Conservation (phyloP, 768 basidiomycete genomes). For the Phaffia australis region DNA sequence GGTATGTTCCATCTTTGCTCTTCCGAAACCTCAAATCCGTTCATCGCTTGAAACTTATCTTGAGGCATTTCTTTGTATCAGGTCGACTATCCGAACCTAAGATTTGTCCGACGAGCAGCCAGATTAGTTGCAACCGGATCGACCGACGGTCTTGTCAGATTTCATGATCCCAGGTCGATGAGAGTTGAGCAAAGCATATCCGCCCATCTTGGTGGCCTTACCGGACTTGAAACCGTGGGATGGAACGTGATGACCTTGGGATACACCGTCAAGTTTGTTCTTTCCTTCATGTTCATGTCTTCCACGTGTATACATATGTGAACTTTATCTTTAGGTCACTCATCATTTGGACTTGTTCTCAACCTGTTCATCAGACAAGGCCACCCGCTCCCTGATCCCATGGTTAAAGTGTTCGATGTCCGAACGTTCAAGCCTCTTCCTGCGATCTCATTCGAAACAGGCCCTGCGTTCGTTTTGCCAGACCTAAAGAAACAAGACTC, state of each 20-base stretch:
- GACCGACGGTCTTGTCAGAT: slow-evolving; percentile 21
- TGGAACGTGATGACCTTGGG: slow-evolving; percentile 25
- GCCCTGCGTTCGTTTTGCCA: slow-evolving; percentile 75
- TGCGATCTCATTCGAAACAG: slow-evolving; percentile 74
- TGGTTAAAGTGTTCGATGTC: slow-evolving; percentile 85
- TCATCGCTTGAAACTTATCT: slow-evolving; percentile 56
- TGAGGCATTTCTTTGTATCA: background rate
- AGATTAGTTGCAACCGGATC: slow-evolving; percentile 21
- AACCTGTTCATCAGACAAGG: slow-evolving; percentile 51
- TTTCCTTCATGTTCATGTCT: background rate
- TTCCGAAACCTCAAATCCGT: slow-evolving; percentile 43
- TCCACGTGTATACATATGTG: background rate
- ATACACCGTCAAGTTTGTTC: slow-evolving; percentile 24
- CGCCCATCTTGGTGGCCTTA: slow-evolving; percentile 25
- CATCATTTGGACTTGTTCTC: background rate
- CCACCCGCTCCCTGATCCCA: slow-evolving; percentile 74
- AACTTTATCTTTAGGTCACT: background rate
- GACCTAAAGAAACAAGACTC: slow-evolving; percentile 59
- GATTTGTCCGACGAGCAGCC: slow-evolving; percentile 23
- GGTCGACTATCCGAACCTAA: slow-evolving; percentile 23
- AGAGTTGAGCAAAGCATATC: slow-evolving; percentile 9
- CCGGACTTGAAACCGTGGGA: slow-evolving; percentile 21
- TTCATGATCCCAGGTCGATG: slow-evolving; percentile 22
- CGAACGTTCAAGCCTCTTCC: slow-evolving; percentile 71
- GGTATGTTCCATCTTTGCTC: slow-evolving; percentile 38